Evolutionary conservation across 805 yeast genomes (phyloP), one percentile per base, ranked within the genome.

Genomic region (Candida maltosa): DNA sequence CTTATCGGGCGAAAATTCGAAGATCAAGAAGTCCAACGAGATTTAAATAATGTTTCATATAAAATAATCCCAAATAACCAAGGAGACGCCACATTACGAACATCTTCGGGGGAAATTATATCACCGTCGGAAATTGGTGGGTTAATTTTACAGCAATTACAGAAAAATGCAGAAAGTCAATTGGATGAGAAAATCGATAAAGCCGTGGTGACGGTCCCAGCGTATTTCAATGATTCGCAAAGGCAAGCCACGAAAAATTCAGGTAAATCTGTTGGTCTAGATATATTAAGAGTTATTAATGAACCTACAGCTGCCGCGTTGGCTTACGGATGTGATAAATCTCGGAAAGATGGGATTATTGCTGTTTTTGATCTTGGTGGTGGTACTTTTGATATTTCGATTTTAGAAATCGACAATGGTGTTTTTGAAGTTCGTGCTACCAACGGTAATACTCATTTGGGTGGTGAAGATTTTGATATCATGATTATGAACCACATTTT

Each of bases 241-340:
- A 71, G 93, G 58, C 88, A 80, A 54, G 89, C 91, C 4, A 84
- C 93, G n/a, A 82, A 83, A 53, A 74, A 73, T 52, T 86, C 91
- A 1, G 94, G 91, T 22, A 69, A 71, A 49, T 62, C 81, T 46
- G 84, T 83, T n/a, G 91, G 91, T 17, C 59, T 84, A 46, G 79
- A 83, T 39, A 84, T 84, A 19, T 59, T 83, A 48, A 68, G 94
- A 56, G 88, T 84, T 30, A 74, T 84, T 21, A 84, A 84, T 58
- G 93, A 84, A 59, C 93, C 93, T 26, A 84, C 93, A 16, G 91
- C 91, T 8, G 91, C 93, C 19, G 91, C 91, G 11, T 69, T 84
- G 48, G 88, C 91, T 26, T 84, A 83, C 54, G 93, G 93, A 30
- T 63, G 83, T 19, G 84, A 80, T 46, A 69, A 73, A 48, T 66